These are phyloP conservation scores for Colletotrichum liriopes DNA, from an alignment of 2,329 filamentous ascomycete species.

Conservation along the genomic window DNA sequence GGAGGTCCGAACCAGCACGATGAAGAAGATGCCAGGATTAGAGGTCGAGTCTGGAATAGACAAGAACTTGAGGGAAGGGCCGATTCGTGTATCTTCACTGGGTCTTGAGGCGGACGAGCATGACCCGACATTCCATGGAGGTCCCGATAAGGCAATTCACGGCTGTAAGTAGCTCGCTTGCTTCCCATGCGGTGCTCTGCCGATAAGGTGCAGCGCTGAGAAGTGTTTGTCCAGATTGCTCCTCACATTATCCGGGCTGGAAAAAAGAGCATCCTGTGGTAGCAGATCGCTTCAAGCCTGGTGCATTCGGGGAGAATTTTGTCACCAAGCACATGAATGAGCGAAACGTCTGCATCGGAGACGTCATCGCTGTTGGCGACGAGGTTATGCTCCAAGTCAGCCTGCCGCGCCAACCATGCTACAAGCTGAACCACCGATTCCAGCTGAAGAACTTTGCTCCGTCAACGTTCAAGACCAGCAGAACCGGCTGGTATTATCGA, in stretches of 20 bases:
- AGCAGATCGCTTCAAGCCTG: slow-evolving; percentile 66
- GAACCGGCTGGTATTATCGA: slow-evolving; percentile 78
- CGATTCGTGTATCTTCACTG: slow-evolving; percentile 61
- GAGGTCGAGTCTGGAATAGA: slow-evolving; percentile 71
- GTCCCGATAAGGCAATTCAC: slow-evolving; percentile 75
- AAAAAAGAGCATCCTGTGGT: slow-evolving; percentile 65
- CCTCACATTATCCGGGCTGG: slow-evolving; percentile 72
- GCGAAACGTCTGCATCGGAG: slow-evolving; percentile 76
- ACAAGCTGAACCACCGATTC: slow-evolving; percentile 79
- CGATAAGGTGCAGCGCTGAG: background rate
- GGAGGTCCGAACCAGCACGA: slow-evolving; percentile 70
- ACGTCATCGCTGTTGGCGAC: slow-evolving; percentile 68
- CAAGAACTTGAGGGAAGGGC: slow-evolving; percentile 62
- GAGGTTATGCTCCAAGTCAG: slow-evolving; percentile 71
- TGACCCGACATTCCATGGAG: slow-evolving; percentile 74
- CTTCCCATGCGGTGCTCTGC: background rate
- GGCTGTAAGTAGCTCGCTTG: slow-evolving; percentile 60
- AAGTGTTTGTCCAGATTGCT: slow-evolving; percentile 64
- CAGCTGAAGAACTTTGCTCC: slow-evolving; percentile 74
- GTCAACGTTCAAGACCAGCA: slow-evolving; percentile 68
- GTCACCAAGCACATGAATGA: slow-evolving; percentile 73
- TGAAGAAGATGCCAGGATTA: slow-evolving; percentile 69
- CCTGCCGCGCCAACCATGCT: slow-evolving; percentile 76
- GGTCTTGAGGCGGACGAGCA: slow-evolving; percentile 75
- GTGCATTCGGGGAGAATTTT: slow-evolving; percentile 77